Evolutionary conservation across 169 alveolate species (phyloP), one percentile per base, ranked within the genome.

Genomic region (Cryptosporidium bovis): DNA sequence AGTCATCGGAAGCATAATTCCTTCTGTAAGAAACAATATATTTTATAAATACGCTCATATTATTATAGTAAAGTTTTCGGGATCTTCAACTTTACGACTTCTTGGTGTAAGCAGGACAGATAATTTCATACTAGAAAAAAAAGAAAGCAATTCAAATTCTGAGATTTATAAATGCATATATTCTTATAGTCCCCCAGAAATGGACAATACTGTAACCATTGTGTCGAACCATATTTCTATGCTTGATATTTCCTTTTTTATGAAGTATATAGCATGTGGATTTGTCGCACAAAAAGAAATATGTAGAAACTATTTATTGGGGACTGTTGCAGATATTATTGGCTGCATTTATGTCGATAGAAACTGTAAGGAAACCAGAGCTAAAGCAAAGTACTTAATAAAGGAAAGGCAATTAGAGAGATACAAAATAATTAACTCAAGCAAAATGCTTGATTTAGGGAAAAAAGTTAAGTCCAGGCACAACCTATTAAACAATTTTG

Each of bases 151-250:
- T 56, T 10, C 10, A 51, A 34, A 51, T 2, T 6, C 33, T 31
- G 16, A 33, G 5, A 33, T 6, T 24, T 71, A 71, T 40, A 71
- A 18, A 33, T 51, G 53, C 18, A 18, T n/a, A 51, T 34, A 34
- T 13, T 53, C 67, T 18, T 34, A 34, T n/a, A 29, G 8, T 18
- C 20, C 48, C 1, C 84, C 84, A 7, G 24, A 24, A 55, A 55
- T 24, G 58, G 58, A 71, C 29, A 64, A 53, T 2, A 31, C 56
- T n/a, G 68, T 71, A 31, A 71, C 84, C 0, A 71, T 71, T 33
- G 84, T 71, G 18, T 71, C 84, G n/a, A 71, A 71, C 60, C 84
- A 71, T n/a, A 55, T 71, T 71, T 71, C 84, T 5, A 71, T 71
- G 12, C 60, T 71, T 36, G 84, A 71, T 27, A 53, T 71, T 34